Evolutionary conservation across 164 flowering plant genomes (phyloP).

Genomic region (Vitis amurensis): DNA sequence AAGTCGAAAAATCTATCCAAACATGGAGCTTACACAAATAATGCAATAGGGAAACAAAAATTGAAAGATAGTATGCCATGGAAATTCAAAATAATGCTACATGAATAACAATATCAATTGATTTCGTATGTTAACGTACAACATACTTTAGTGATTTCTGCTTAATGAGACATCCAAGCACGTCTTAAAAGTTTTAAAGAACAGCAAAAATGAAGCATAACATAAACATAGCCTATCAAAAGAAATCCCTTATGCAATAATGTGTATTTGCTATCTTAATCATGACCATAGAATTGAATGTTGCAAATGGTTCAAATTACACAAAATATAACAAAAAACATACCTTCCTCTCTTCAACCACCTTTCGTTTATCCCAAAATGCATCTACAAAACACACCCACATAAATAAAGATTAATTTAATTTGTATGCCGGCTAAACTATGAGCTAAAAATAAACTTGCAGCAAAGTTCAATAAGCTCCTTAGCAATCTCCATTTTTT

Average conservation of each 20-base stretch:
- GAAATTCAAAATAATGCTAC: too few species aligned
- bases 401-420: slow-evolving; percentile 5
- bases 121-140: too few species aligned
- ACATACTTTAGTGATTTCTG: too few species aligned
- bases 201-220: not conserved
- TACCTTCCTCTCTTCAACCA: slow-evolving; percentile 64
- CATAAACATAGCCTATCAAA: too few species aligned
- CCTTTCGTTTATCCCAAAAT: slow-evolving; percentile 60
- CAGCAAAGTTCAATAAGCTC: not conserved
- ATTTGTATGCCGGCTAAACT: not conserved
- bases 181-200: not conserved
- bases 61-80: too few species aligned
- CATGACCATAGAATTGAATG: not conserved
- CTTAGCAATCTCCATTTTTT: too few species aligned
- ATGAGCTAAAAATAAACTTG: not conserved
- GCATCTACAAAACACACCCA: slow-evolving; percentile 34
- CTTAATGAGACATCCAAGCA: not conserved
- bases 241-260: not conserved
- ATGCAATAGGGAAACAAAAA: too few species aligned
- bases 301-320: slow-evolving; percentile 1
- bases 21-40: too few species aligned
- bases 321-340: not conserved
- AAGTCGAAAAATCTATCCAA: too few species aligned
- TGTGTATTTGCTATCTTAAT: too few species aligned
- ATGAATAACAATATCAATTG: too few species aligned